Evolutionary conservation across 177 flowering plant genomes (phyloP).

Genomic region (Vitis hybrid): DNA sequence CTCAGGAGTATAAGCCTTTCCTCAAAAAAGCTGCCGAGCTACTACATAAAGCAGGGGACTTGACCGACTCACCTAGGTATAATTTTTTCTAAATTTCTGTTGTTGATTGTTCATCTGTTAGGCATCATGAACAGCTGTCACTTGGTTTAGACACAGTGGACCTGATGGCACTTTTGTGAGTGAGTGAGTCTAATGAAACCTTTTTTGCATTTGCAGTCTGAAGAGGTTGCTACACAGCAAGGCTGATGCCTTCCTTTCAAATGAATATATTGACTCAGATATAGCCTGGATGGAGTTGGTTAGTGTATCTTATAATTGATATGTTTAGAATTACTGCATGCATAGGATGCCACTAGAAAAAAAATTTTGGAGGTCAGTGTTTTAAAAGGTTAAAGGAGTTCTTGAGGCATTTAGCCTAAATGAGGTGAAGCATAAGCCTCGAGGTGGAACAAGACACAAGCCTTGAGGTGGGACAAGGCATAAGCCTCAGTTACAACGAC

Average conservation of each 20-base stretch:
- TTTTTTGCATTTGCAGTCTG: constrained; percentile 52
- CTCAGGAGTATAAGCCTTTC: constrained; percentile 55
- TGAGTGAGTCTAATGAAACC: neutral
- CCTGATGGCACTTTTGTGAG: too few relatives aligned
- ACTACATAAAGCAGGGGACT: constrained; percentile 79
- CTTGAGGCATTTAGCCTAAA: too few relatives aligned
- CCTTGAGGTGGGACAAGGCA: too few relatives aligned
- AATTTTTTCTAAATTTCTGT: constrained; percentile 6
- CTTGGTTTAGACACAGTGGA: too few relatives aligned
- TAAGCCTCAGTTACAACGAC: too few relatives aligned
- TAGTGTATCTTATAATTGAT: constrained; percentile 15
- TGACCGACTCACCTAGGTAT: constrained; percentile 73
- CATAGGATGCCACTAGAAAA: too few relatives aligned
- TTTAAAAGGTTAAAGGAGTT: too few relatives aligned
- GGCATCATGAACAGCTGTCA: neutral
- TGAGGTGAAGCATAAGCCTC: too few relatives aligned
- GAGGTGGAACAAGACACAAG: too few relatives aligned
- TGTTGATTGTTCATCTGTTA: neutral
- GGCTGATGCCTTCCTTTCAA: constrained; percentile 89
- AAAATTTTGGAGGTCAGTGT: too few relatives aligned
- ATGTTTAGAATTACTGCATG: too few relatives aligned
- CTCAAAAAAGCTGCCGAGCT: constrained; percentile 71
- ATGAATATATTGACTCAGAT: constrained; percentile 93
- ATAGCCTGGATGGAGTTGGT: constrained; percentile 99
- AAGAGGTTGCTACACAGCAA: constrained; percentile 76